Base-by-base conservation (phyloP, 129 eudicot genomes). In the Heracleum sosnowskyi region DNA sequence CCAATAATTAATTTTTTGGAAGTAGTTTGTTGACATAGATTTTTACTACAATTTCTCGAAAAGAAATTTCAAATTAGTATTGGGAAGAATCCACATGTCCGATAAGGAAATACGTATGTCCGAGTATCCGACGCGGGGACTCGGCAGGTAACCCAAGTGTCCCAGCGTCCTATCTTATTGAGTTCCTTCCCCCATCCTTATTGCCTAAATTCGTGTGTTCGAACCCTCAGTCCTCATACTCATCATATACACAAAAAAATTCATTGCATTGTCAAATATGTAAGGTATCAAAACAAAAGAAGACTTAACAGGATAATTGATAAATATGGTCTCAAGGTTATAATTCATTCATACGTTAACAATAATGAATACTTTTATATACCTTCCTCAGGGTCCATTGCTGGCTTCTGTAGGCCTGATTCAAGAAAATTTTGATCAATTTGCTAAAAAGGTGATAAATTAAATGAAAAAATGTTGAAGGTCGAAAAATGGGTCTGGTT, bases 401-500 rank as follows among this genome's bases (percentile, higher is more conserved):
- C 29, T 60, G 33, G 24, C 72, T 28, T 66, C 9, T 29, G 18
- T 16, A 28, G 24, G 70, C 11, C 20, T 64, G 70, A 64, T 26
- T 13, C 37, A 66, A 66, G 10, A 16, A 66, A 31, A 31, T 31
- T 13, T 4, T 5, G 40, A 66, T 12, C 40, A 29, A 22, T 33
- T 29, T 66, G 39, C 37, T 66, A 28, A 33, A 66, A 60, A 60
- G 64, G 5, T 60, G 72, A 66, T 63, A 20, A 69, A 15, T 36
- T 6, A 8, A 34, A 20, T 2, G n/a, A n/a, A n/a, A 69, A 36
- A 5, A 31, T 68, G 73, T 13, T 0, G 41, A 68, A 15, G 68
- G 68, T 68, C 35, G 40, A 68, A 68, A 16, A 68, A 35, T 55
- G 80, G 76, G 77, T 47, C 57, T 79, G 53, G 76, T 29, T 16